phyloP scores from a whole-genome alignment of 352 stramenopile genomes.

The Globisporangium perplexum region DNA sequence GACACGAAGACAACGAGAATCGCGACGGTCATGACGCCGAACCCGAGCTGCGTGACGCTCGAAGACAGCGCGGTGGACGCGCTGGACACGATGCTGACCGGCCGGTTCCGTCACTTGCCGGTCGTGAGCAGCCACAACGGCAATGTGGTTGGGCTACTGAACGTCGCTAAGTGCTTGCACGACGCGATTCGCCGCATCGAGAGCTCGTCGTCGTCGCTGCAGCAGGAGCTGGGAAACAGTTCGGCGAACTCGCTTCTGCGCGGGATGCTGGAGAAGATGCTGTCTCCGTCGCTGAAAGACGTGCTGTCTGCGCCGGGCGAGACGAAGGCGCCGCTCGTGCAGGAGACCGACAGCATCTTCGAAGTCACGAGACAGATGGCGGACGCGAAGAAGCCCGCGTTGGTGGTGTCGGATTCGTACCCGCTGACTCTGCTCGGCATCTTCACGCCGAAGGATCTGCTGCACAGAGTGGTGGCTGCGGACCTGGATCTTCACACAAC shows the following conservation, averaged over 20 bases:
- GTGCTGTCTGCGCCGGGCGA: conserved; percentile 59
- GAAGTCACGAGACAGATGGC: conserved; percentile 77
- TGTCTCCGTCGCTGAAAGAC: conserved; percentile 77
- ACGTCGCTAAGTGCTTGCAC: conserved; percentile 98
- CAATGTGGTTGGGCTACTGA: conserved; percentile 93
- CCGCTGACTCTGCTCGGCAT: conserved; percentile 89
- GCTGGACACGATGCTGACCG: conserved; percentile 82
- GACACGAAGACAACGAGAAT: conserved; percentile 64
- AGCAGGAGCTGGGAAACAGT: conserved; percentile 71
- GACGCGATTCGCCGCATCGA: conserved; percentile 98
- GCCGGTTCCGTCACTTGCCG: conserved; percentile 95
- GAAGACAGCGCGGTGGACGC: conserved; percentile 82
- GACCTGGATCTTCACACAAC: conserved; percentile 86
- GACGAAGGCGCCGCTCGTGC: conserved; percentile 67
- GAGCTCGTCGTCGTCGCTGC: conserved; percentile 65
- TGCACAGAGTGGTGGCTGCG: conserved; percentile 93
- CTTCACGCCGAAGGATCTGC: conserved; percentile 97
- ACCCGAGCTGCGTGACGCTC: conserved; percentile 76
- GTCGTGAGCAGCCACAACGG: conserved; percentile 83
- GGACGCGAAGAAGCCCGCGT: conserved; percentile 64
- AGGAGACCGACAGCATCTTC: conserved; percentile 58
- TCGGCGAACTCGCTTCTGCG: conserved; percentile 54
- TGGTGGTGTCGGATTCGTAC: conserved; percentile 68
- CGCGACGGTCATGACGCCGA: conserved; percentile 78
- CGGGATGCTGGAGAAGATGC: conserved; percentile 85